phyloP scores from a whole-genome alignment of 2,329 filamentous ascomycete species.

The Xylariaceae sp. region DNA sequence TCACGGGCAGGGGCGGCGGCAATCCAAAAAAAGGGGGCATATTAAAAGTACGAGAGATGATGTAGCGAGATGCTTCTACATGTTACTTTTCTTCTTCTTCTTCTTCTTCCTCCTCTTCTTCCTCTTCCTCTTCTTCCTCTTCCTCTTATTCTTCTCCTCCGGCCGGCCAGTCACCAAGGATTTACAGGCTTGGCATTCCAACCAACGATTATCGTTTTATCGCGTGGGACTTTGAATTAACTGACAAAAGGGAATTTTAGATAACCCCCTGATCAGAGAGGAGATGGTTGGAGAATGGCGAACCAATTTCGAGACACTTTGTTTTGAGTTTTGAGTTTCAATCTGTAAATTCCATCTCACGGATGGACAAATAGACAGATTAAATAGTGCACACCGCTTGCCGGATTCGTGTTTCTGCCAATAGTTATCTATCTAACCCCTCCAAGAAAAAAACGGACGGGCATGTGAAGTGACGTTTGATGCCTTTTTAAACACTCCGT shows the following conservation, averaged over 20 bases:
- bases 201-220: background rate
- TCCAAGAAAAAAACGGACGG: conserved; percentile 7
- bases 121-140: conserved; percentile 8
- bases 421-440: background rate
- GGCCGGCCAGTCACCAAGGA: background rate
- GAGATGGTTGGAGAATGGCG: conserved; percentile 7
- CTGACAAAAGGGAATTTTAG: conserved; percentile 2
- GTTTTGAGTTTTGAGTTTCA: background rate
- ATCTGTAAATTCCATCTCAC: background rate
- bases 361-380: background rate
- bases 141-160: conserved; percentile 5
- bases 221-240: conserved; percentile 3
- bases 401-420: conserved; percentile 15
- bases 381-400: conserved; percentile 12
- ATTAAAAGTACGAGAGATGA: conserved; percentile 14
- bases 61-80: conserved; percentile 14
- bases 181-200: background rate
- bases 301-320: conserved; percentile 2
- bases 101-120: conserved; percentile 11
- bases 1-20: background rate
- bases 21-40: background rate
- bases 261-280: conserved; percentile 15
- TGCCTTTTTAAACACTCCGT: background rate
- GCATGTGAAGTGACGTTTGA: conserved; percentile 5
- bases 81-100: conserved; percentile 9